phyloP scores from a whole-genome alignment of 768 basidiomycete species.

The Auricularia sp. region DNA sequence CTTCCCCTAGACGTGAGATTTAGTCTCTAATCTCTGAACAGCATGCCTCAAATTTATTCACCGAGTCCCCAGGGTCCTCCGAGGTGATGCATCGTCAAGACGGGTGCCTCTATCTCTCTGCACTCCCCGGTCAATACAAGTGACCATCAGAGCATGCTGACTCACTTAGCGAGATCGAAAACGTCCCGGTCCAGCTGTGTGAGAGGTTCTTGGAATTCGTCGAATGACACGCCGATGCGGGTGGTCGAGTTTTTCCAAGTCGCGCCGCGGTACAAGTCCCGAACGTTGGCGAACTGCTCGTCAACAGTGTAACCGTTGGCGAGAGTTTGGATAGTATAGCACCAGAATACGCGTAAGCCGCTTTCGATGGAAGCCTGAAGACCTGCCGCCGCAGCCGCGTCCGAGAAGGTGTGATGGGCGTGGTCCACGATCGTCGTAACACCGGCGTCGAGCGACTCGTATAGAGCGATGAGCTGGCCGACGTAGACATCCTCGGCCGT shows the following conservation, averaged over 20 bases:
- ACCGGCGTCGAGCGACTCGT: constrained; percentile 22
- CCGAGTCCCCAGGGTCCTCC: not conserved
- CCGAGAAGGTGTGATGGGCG: constrained; percentile 13
- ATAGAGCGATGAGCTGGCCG: constrained; percentile 22
- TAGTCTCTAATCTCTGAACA: not conserved
- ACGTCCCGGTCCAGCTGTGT: not conserved
- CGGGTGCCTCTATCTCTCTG: not conserved
- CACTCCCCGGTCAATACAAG: too few relatives aligned
- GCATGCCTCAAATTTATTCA: not conserved
- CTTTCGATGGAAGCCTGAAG: not conserved
- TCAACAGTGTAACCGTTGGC: not conserved
- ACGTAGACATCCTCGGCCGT: constrained; percentile 21
- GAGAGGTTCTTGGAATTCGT: not conserved
- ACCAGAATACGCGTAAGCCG: not conserved
- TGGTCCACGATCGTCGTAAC: constrained; percentile 26
- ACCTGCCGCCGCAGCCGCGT: not conserved
- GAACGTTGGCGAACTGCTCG: not conserved
- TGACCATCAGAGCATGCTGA: not conserved
- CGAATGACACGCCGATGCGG: not conserved
- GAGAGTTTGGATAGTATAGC: not conserved
- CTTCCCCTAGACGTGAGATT: not conserved
- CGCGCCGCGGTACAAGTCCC: not conserved
- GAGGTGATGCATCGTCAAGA: not conserved
- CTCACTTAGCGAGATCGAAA: not conserved
- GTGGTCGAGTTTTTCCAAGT: not conserved